Conservation (phyloP, 176 grass and related monocot genomes). For the Leersia perrieri region DNA sequence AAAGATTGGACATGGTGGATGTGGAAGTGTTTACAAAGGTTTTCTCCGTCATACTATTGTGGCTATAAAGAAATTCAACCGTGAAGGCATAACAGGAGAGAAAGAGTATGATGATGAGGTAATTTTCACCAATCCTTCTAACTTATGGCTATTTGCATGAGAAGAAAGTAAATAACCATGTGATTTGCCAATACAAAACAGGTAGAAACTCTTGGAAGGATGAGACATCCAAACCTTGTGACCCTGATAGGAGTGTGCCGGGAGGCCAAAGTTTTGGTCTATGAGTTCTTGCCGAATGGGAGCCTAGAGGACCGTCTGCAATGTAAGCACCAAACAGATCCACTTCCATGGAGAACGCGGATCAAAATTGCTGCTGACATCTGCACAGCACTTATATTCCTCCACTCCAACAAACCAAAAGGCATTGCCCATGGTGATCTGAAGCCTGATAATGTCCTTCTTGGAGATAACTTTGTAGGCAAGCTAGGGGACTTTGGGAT, state of each 20-base stretch:
- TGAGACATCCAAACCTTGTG: slow-evolving; percentile 78
- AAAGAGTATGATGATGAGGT: slow-evolving; percentile 76
- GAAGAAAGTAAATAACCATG: background rate
- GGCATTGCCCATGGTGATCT: slow-evolving; percentile 66
- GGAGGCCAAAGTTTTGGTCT: slow-evolving; percentile 55
- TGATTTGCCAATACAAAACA: slow-evolving; percentile 22
- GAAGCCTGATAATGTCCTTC: slow-evolving; percentile 73
- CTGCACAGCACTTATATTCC: slow-evolving; percentile 67
- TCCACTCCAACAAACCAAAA: slow-evolving; percentile 56
- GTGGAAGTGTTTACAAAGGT: slow-evolving; percentile 69
- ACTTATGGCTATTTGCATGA: background rate
- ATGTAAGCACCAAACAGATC: slow-evolving; percentile 10
- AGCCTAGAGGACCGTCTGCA: slow-evolving; percentile 65
- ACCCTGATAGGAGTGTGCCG: slow-evolving; percentile 64
- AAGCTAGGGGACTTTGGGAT: slow-evolving; percentile 83
- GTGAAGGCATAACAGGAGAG: slow-evolving; percentile 49
- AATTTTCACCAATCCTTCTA: slow-evolving; percentile 12
- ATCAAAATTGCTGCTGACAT: slow-evolving; percentile 56
- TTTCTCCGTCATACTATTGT: slow-evolving; percentile 63
- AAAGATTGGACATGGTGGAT: slow-evolving; percentile 71
- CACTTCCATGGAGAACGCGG: slow-evolving; percentile 59
- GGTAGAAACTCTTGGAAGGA: slow-evolving; percentile 53
- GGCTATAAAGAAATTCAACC: slow-evolving; percentile 72
- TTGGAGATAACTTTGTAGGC: slow-evolving; percentile 37
- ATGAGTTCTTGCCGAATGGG: slow-evolving; percentile 58